A percentile compares a stretch with the other conserved stretches of the same genome.
Evolutionary conservation across 129 eudicot species (phyloP).

Genomic region (Flaveria bidentis): DNA sequence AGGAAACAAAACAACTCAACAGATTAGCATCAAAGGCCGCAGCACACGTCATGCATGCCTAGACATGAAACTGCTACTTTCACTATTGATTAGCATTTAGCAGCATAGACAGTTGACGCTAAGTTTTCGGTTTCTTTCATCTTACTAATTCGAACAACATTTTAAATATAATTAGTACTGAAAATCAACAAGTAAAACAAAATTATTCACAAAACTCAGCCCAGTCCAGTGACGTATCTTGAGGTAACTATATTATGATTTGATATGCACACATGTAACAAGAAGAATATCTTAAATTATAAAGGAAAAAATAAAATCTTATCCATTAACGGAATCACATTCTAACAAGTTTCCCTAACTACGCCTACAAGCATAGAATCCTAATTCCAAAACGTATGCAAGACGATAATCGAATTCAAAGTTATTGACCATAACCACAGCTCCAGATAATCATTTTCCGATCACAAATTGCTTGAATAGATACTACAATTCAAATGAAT

Average conservation of each 20-base stretch:
- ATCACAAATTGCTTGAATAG: neutral
- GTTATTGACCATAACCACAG: slow-evolving; percentile 6
- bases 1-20: neutral
- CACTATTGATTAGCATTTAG: no score
- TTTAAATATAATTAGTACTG: neutral
- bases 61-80: neutral
- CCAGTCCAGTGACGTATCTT: neutral
- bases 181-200: neutral
- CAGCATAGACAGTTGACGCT: neutral
- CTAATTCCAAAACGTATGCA: slow-evolving; percentile 19
- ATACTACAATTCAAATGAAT: neutral
- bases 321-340: slow-evolving; percentile 25
- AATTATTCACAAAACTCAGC: neutral
- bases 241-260: neutral
- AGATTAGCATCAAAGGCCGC: neutral
- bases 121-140: neutral
- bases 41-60: neutral
- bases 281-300: neutral
- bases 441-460: neutral
- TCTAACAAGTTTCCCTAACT: slow-evolving; percentile 10
- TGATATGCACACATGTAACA: slow-evolving; percentile 3
- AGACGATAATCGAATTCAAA: slow-evolving; percentile 10
- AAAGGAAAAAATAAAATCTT: neutral
- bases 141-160: neutral
- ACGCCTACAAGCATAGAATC: slow-evolving; percentile 31